phyloP scores from a whole-genome alignment of 768 basidiomycete genomes.

The Mycena rebaudengoi region DNA sequence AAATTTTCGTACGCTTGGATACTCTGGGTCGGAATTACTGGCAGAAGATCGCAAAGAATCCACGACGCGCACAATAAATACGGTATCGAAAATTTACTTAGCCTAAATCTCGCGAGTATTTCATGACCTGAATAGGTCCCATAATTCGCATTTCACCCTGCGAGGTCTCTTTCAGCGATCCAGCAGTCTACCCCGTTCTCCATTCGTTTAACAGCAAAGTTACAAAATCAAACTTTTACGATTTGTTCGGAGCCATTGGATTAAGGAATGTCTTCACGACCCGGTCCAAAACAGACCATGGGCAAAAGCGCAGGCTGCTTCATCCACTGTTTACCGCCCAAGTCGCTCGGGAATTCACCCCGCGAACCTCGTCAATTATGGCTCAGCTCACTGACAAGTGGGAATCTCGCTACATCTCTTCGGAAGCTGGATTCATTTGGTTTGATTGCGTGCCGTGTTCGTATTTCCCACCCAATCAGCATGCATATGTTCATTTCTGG shows the following conservation, averaged over 20 bases:
- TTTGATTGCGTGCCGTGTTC: slow-evolving; percentile 58
- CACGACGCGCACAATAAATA: slow-evolving; percentile 61
- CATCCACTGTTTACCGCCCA: slow-evolving; percentile 66
- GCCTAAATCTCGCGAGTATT: too few relatives aligned
- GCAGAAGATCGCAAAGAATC: slow-evolving; percentile 58
- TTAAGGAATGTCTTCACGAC: slow-evolving; percentile 52
- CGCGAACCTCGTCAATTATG: slow-evolving; percentile 46
- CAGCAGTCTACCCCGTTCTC: slow-evolving; percentile 60
- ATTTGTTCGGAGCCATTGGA: slow-evolving; percentile 55
- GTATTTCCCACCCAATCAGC: slow-evolving; percentile 15
- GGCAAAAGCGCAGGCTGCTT: slow-evolving; percentile 74
- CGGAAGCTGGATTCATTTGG: slow-evolving; percentile 56
- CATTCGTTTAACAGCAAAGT: slow-evolving; percentile 68
- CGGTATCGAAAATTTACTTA: slow-evolving; percentile 40
- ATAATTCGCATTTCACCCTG: slow-evolving; percentile 57
- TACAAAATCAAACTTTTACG: slow-evolving; percentile 60
- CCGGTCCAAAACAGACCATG: slow-evolving; percentile 58
- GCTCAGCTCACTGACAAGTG: slow-evolving; percentile 50
- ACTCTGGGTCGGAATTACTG: slow-evolving; percentile 52
- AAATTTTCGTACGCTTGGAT: slow-evolving; percentile 61
- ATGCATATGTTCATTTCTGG: background rate
- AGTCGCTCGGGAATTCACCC: slow-evolving; percentile 67
- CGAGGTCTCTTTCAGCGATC: slow-evolving; percentile 60
- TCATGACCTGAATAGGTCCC: slow-evolving; percentile 36
- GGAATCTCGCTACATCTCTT: slow-evolving; percentile 55